phyloP scores from a whole-genome alignment of 345 rosid genomes.

The Gossypium arboreum region DNA sequence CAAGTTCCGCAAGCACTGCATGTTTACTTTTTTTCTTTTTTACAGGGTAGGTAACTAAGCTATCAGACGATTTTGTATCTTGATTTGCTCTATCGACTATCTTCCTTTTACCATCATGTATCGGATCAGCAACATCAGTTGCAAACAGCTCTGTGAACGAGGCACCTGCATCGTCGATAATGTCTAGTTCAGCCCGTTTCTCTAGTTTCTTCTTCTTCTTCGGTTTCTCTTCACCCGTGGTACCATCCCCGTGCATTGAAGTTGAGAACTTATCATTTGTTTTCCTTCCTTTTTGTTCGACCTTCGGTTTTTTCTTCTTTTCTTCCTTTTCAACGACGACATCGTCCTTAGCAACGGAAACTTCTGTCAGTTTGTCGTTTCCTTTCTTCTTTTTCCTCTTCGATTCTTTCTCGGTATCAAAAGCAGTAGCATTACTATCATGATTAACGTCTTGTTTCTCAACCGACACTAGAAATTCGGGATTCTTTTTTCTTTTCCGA shows the following conservation, averaged over 20 bases:
- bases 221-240: constrained; percentile 20
- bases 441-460: constrained; percentile 3
- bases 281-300: constrained; percentile 26
- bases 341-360: not conserved
- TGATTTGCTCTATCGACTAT: constrained; percentile 19
- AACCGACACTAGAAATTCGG: constrained; percentile 20
- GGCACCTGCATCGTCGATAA: constrained; percentile 54
- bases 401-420: constrained; percentile 19
- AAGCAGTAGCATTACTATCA: constrained; percentile 3
- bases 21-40: constrained; percentile 50
- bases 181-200: constrained; percentile 42
- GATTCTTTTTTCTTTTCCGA: constrained; percentile 22
- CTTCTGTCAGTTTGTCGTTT: constrained; percentile 22
- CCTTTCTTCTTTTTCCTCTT: constrained; percentile 29
- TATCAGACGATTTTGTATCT: constrained; percentile 22
- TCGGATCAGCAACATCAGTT: constrained; percentile 17
- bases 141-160: constrained; percentile 61
- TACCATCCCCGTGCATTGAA: not conserved
- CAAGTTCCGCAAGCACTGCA: constrained; percentile 21
- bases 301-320: constrained; percentile 29
- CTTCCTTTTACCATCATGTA: constrained; percentile 21
- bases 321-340: constrained; percentile 18
- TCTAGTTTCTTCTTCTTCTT: constrained; percentile 26
- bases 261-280: constrained; percentile 16
- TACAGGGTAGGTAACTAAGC: constrained; percentile 24